These are phyloP conservation scores for Starmerella davenportii DNA, from an alignment of 805 yeast species.

Conservation along the genomic window DNA sequence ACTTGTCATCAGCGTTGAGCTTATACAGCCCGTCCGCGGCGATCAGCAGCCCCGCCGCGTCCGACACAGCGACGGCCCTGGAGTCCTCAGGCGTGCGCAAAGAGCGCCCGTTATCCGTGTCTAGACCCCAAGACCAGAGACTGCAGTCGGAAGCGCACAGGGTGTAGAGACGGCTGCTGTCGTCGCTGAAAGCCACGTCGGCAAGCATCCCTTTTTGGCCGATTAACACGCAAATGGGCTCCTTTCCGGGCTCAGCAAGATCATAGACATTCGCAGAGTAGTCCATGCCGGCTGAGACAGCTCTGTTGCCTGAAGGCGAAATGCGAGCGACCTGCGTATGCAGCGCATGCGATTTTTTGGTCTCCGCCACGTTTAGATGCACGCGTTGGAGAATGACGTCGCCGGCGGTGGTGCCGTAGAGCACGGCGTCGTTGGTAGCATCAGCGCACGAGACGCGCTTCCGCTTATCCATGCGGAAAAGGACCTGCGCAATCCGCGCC, in stretches of 20 bases:
- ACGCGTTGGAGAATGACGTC: neutral
- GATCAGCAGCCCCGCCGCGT: neutral
- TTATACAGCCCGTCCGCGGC: neutral
- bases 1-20: neutral
- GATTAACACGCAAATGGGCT: slow-evolving; percentile 32
- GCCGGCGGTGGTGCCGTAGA: neutral
- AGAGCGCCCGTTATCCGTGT: neutral
- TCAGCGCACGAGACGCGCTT: neutral
- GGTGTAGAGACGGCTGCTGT: neutral
- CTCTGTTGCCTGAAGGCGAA: slow-evolving; percentile 50
- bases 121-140: neutral
- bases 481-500: neutral
- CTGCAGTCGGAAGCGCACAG: neutral
- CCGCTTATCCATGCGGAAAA: neutral
- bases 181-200: slow-evolving; percentile 17
- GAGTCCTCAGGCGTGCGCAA: neutral
- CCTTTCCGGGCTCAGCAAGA: slow-evolving; percentile 24
- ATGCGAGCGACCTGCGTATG: slow-evolving; percentile 30
- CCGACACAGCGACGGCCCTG: neutral
- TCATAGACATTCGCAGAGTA: slow-evolving; percentile 47
- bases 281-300: slow-evolving; percentile 43
- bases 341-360: slow-evolving; percentile 25
- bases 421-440: neutral
- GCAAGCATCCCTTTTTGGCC: slow-evolving; percentile 36
- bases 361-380: neutral